Base-by-base conservation (phyloP, 495 filamentous ascomycete species). In the Aspergillus carlsbadensis region DNA sequence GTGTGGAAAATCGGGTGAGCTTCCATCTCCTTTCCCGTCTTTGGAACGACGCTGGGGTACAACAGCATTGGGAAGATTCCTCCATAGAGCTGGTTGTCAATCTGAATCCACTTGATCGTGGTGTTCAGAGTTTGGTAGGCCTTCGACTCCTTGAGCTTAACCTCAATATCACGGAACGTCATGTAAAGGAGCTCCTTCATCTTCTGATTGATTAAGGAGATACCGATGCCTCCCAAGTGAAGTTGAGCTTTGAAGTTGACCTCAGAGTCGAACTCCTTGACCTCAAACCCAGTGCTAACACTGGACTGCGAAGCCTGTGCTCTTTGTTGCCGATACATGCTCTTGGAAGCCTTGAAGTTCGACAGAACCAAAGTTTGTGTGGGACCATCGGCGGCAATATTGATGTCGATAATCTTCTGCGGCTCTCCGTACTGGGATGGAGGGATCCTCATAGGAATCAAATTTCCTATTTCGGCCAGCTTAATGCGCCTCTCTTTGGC, bases 81-180 rank as follows among this genome's bases (percentile, higher is more conserved):
- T 39, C 94, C 94, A 66, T 98, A 98, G 21, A 98, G 86, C 66
- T 98, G 94, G 65, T 98, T 98, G 75, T 98, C 94, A 65, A 98
- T 92, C 70, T 98, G 94, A 45, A 98, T 92, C 94, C 94, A 98
- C 70, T 97, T 98, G 69, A 96, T 88, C 0, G 89, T 88, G 10
- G 91, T 80, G 44, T 88, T 90, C 54, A 97, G 71, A 5, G 90
- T 97, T 72, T 98, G 94, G 67, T 94, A 96, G 11, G 97, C 75
- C 24, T 81, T 77, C n/a, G 95, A 97, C 67, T 98, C 94, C 52
- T 84, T 88, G 66, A 90, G 95, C 60, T 92, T 92, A 61, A 98
- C 77, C 63, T 94, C 86, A 48, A 98, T 88, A 56, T 96, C 95
- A 40, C 92, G 84, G 76, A 96, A 87, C 1, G 95, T 98, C 63